Evolutionary conservation across 2,329 filamentous ascomycete genomes (phyloP).

Genomic region (Metarhizium sp.): DNA sequence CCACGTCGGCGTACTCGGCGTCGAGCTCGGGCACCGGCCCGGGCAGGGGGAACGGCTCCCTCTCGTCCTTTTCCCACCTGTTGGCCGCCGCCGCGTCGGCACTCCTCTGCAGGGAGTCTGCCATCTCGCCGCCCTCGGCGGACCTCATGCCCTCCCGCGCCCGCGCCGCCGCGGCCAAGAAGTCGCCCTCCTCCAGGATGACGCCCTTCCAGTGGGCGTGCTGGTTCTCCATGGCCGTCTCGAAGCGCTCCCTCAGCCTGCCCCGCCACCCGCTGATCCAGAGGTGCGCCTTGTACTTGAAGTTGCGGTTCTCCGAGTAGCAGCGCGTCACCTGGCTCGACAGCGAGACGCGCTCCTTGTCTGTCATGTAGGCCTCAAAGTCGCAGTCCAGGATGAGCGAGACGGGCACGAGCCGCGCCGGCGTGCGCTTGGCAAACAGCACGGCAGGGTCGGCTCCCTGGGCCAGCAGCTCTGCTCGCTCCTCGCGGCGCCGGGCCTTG

Average conservation of each 20-base stretch:
- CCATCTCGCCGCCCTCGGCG: conserved; percentile 43
- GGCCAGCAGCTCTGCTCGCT: conserved; percentile 40
- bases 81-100: conserved; percentile 14
- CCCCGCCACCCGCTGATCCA: conserved; percentile 72
- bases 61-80: conserved; percentile 22
- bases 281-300: conserved; percentile 60
- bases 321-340: conserved; percentile 74
- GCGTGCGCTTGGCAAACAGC: conserved; percentile 23
- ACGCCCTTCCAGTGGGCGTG: conserved; percentile 76
- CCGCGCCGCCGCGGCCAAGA: conserved; percentile 55
- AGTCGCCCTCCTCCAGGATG: conserved; percentile 64
- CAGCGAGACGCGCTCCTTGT: conserved; percentile 77
- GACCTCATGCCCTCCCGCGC: conserved; percentile 58
- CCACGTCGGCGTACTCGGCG: conserved; percentile 38
- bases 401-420: conserved; percentile 55
- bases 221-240: conserved; percentile 60
- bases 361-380: conserved; percentile 83
- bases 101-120: conserved; percentile 43
- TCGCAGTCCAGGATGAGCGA: conserved; percentile 83
- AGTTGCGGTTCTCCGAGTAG: conserved; percentile 78
- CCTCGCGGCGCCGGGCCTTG: conserved; percentile 38
- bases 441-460: conserved; percentile 32
- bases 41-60: conserved; percentile 23
- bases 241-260: conserved; percentile 67
- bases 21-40: conserved; percentile 22